Evolutionary conservation across 768 basidiomycete species (phyloP), one percentile per base, ranked within the genome.

Genomic region (Trametes gibbosa): DNA sequence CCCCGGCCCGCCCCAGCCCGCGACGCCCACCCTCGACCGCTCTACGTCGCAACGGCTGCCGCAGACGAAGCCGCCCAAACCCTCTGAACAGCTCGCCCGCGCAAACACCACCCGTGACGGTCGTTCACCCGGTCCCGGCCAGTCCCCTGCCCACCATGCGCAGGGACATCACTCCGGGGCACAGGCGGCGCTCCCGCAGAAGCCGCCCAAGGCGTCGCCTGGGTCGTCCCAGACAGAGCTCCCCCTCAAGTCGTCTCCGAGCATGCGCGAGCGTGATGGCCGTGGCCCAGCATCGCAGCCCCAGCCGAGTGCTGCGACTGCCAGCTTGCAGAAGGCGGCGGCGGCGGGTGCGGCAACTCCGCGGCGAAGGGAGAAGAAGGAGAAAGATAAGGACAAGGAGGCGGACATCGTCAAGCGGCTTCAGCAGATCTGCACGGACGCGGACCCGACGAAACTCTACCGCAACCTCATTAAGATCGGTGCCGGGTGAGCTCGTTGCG

Each of bases 401-500:
- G 88, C 89, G 63, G 95, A 98, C 67, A 94, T 98, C 60, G 88
- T 98, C 61, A 89, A 86, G 66, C 85, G 95, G 17, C 74, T 99
- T 65, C 89, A 92, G 70, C 87, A 88, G 68, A 98, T 99, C 68
- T 99, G 97, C 69, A 96, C 96, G 2, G 94, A 97, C 70, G 95
- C 94, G 5, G 97, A 99, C 74, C 97, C 97, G 27, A 98, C 95
- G 35, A 85, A 85, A 73, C 76, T 98, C 35, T 98, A 98, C 69
- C 81, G 95, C 58, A 95, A 84, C 68, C 80, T 98, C 42, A 87
- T 92, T 74, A 98, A 98, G 83, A 97, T 98, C 69, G 97, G 96
- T 40, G 96, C 98, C 73, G 97, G 96, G 94, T 96, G 66, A 69
- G 89, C 76, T 0, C 25, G 23, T 50, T 61, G 58, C 56, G 51